Percentiles rank a stretch among this genome's conserved stretches.
Evolutionary conservation across 352 stramenopile species (phyloP).

Genomic region (Phytophthora foliorum): DNA sequence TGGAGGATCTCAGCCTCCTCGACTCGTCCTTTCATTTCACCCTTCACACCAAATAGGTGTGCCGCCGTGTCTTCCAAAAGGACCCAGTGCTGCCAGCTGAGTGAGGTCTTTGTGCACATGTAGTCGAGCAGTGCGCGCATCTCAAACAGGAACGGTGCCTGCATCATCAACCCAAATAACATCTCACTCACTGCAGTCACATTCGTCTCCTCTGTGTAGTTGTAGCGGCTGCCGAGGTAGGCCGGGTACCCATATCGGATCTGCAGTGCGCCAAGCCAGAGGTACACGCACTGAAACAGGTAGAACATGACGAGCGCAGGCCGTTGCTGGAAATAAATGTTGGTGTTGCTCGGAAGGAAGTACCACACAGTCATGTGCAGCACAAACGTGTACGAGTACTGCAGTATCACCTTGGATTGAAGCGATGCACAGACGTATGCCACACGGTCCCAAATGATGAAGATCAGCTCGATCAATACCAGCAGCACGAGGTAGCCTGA

Average conservation of each 20-base stretch:
- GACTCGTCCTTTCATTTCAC: slow-evolving; percentile 81
- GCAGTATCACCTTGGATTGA: slow-evolving; percentile 74
- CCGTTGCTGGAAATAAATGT: slow-evolving; percentile 85
- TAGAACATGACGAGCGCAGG: slow-evolving; percentile 82
- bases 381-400: slow-evolving; percentile 79
- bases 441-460: slow-evolving; percentile 90
- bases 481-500: slow-evolving; percentile 90
- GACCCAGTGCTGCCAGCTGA: slow-evolving; percentile 86
- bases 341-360: slow-evolving; percentile 77
- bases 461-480: slow-evolving; percentile 80
- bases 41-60: slow-evolving; percentile 82
- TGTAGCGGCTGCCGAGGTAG: slow-evolving; percentile 86
- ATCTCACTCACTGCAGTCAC: slow-evolving; percentile 67
- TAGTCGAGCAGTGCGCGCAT: slow-evolving; percentile 90
- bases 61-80: slow-evolving; percentile 86
- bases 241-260: slow-evolving; percentile 90
- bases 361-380: slow-evolving; percentile 84
- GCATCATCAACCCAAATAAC: slow-evolving; percentile 81
- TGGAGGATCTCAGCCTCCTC: slow-evolving; percentile 76
- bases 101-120: slow-evolving; percentile 86
- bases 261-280: slow-evolving; percentile 82
- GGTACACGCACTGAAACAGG: slow-evolving; percentile 78
- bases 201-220: slow-evolving; percentile 62
- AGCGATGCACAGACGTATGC: slow-evolving; percentile 84
- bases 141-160: slow-evolving; percentile 89